Conservation (phyloP, 768 basidiomycete species). For the Cystobasidium tubakii region DNA sequence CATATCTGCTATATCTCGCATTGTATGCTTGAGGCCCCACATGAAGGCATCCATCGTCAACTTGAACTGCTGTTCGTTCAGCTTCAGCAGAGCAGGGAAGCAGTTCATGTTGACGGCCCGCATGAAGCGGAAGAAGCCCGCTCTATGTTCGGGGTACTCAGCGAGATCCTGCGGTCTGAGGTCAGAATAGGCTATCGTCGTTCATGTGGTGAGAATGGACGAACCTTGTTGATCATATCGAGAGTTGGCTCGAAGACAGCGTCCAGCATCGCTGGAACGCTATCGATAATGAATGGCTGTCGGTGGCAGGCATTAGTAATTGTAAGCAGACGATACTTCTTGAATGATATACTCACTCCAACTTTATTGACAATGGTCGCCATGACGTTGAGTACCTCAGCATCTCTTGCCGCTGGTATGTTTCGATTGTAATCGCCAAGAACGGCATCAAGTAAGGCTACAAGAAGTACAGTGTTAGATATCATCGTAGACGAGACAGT, state of each 20-base stretch:
- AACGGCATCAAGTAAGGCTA: conserved; percentile 82
- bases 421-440: conserved; percentile 96
- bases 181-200: background rate
- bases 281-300: conserved; percentile 77
- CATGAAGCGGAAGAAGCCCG: conserved; percentile 91
- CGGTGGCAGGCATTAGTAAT: conserved; percentile 8
- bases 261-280: conserved; percentile 89
- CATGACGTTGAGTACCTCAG: conserved; percentile 95
- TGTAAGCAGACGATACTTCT: background rate
- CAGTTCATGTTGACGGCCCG: conserved; percentile 85
- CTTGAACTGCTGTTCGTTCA: conserved; percentile 69
- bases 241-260: conserved; percentile 96
- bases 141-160: conserved; percentile 96
- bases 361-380: conserved; percentile 83
- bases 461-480: conserved; percentile 75
- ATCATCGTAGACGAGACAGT: conserved; percentile 68
- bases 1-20: conserved; percentile 34
- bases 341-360: conserved; percentile 59
- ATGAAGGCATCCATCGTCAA: conserved; percentile 95
- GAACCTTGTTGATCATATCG: conserved; percentile 87
- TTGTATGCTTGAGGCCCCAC: conserved; percentile 97
- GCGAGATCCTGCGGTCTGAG: conserved; percentile 62
- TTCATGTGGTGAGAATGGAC: background rate
- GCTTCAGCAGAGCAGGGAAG: conserved; percentile 65
- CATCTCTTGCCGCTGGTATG: conserved; percentile 85